Conservation (phyloP, 2,329 filamentous ascomycete species). For the Emergomyces orientalis region DNA sequence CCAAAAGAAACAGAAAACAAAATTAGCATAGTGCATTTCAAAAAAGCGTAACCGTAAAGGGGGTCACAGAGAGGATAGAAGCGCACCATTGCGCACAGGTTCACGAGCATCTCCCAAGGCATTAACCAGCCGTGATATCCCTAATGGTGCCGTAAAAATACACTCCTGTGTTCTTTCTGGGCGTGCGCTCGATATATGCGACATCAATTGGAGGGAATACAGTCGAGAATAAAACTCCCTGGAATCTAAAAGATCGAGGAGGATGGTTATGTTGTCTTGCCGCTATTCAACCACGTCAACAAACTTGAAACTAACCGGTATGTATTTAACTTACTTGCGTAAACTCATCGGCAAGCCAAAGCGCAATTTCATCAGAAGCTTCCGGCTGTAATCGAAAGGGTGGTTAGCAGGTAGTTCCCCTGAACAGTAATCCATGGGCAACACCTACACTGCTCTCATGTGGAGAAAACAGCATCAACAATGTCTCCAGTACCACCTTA, state of each 20-base stretch:
- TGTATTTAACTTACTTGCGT: constrained; percentile 57
- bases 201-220: constrained; percentile 81
- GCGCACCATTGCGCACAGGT: constrained; percentile 64
- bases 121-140: constrained; percentile 75
- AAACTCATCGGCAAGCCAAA: constrained; percentile 97
- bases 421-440: constrained; percentile 6
- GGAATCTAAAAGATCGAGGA: constrained; percentile 81
- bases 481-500: constrained; percentile 87
- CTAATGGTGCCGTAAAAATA: constrained; percentile 77
- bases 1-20: neutral
- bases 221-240: constrained; percentile 83
- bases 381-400: constrained; percentile 54
- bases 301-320: constrained; percentile 14
- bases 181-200: constrained; percentile 73
- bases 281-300: constrained; percentile 53
- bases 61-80: neutral
- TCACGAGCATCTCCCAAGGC: constrained; percentile 79
- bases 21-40: neutral
- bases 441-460: constrained; percentile 50
- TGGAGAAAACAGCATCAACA: constrained; percentile 81
- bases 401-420: constrained; percentile 19
- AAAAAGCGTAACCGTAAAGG: neutral
- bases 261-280: constrained; percentile 88
- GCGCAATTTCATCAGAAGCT: constrained; percentile 87
- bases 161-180: constrained; percentile 92